Evolutionary conservation across 108 stramenopile genomes (phyloP).

Genomic region (Skeletonema marinoi): DNA sequence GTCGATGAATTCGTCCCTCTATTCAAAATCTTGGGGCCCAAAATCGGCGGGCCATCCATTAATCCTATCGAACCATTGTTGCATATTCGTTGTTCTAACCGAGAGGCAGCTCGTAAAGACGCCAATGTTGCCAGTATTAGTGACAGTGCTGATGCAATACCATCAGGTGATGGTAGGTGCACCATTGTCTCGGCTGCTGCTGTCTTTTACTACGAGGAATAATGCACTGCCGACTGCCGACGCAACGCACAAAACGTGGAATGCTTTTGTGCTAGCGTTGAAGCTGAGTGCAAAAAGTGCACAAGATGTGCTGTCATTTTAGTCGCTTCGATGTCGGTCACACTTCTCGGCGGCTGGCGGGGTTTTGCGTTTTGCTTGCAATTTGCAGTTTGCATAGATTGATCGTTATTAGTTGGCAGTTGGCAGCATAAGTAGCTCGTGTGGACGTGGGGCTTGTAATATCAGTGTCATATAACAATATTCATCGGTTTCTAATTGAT

Average conservation of each 20-base stretch:
- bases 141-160: conserved; percentile 21
- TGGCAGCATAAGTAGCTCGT: too few species aligned
- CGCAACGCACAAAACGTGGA: neutral
- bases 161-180: conserved; percentile 13
- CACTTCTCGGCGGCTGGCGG: too few species aligned
- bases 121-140: conserved; percentile 52
- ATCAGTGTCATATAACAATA: too few species aligned
- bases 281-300: neutral
- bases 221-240: neutral
- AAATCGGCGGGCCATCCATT: conserved; percentile 75
- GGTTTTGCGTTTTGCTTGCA: too few species aligned
- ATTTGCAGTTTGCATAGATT: too few species aligned
- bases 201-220: neutral
- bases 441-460: too few species aligned
- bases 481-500: too few species aligned
- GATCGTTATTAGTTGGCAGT: too few species aligned
- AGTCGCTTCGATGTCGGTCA: too few species aligned
- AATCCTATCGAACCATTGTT: conserved; percentile 64
- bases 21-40: conserved; percentile 23
- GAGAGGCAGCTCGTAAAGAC: conserved; percentile 73
- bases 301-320: too few species aligned
- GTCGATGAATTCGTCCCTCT: neutral
- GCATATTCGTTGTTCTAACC: conserved; percentile 46
- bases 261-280: neutral
- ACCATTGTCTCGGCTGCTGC: neutral